phyloP scores from a whole-genome alignment of 2,329 filamentous ascomycete species.

The Exophiala dermatitidis region DNA sequence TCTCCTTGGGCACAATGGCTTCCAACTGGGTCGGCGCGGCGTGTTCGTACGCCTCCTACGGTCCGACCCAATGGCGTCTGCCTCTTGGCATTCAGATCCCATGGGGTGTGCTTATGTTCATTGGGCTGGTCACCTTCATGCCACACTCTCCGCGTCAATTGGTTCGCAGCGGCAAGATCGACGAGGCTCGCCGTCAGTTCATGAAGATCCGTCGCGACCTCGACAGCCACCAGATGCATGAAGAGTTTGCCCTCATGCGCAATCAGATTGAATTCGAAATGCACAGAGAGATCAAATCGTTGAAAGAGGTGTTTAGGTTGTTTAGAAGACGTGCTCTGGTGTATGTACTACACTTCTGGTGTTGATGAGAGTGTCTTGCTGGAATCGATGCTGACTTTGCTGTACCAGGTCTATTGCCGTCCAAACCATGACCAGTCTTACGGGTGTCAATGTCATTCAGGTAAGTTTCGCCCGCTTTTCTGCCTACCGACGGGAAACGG shows the following conservation, averaged over 20 bases:
- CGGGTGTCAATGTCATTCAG: slow-evolving; percentile 90
- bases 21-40: slow-evolving; percentile 68
- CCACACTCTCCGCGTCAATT: slow-evolving; percentile 81
- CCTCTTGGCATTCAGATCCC: slow-evolving; percentile 72
- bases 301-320: slow-evolving; percentile 53
- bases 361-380: no score
- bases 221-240: slow-evolving; percentile 65
- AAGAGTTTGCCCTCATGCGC: slow-evolving; percentile 74
- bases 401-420: slow-evolving; percentile 49
- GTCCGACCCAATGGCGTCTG: slow-evolving; percentile 68
- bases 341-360: no score
- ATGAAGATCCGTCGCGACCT: slow-evolving; percentile 67
- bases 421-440: slow-evolving; percentile 75
- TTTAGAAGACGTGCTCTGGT: slow-evolving; percentile 59
- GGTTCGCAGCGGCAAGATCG: slow-evolving; percentile 67
- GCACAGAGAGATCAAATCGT: slow-evolving; percentile 48
- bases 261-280: slow-evolving; percentile 84
- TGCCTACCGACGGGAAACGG: no score
- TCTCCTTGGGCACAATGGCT: slow-evolving; percentile 70
- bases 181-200: slow-evolving; percentile 56
- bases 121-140: slow-evolving; percentile 66
- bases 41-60: slow-evolving; percentile 55
- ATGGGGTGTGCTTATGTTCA: slow-evolving; percentile 67
- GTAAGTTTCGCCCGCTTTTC: background rate
- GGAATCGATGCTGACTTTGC: slow-evolving; percentile 41